A percentile compares a stretch with the other conserved stretches of the same genome.
Conservation (phyloP, 768 basidiomycete genomes). For the Leucocoprinus birnbaumii region DNA sequence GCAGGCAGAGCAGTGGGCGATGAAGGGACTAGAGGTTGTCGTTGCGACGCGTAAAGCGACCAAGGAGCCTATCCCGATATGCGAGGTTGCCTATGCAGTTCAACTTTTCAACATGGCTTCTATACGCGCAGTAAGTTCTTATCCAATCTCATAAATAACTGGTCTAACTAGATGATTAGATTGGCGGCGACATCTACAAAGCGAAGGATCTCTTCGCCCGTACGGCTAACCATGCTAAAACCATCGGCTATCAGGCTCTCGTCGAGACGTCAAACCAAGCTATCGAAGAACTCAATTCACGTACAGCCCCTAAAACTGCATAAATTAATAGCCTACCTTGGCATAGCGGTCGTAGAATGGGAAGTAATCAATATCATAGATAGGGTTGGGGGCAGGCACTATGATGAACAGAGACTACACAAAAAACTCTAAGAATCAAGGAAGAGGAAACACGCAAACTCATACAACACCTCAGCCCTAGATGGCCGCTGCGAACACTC, state of each 20-base stretch:
- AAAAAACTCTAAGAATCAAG: neutral
- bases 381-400: too few relatives aligned
- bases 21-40: conserved; percentile 35
- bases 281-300: conserved; percentile 11
- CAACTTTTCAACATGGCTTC: conserved; percentile 62
- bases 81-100: conserved; percentile 54
- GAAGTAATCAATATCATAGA: conserved; percentile 6
- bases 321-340: neutral
- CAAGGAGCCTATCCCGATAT: conserved; percentile 27
- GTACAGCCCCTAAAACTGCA: conserved; percentile 11
- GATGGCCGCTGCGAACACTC: conserved; percentile 32
- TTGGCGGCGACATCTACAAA: conserved; percentile 32
- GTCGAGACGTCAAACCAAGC: conserved; percentile 10
- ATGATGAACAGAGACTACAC: conserved; percentile 13
- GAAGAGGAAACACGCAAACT: conserved; percentile 24
- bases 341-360: conserved; percentile 5
- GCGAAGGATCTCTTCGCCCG: conserved; percentile 25
- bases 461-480: conserved; percentile 43
- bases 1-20: conserved; percentile 63
- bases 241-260: conserved; percentile 28
- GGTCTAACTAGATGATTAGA: conserved; percentile 23
- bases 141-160: neutral
- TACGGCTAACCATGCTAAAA: conserved; percentile 33
- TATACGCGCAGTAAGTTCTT: conserved; percentile 42
- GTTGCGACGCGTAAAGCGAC: conserved; percentile 24